Evolutionary conservation across 495 filamentous ascomycete genomes (phyloP).

Genomic region (Parachaetomium inaequale): DNA sequence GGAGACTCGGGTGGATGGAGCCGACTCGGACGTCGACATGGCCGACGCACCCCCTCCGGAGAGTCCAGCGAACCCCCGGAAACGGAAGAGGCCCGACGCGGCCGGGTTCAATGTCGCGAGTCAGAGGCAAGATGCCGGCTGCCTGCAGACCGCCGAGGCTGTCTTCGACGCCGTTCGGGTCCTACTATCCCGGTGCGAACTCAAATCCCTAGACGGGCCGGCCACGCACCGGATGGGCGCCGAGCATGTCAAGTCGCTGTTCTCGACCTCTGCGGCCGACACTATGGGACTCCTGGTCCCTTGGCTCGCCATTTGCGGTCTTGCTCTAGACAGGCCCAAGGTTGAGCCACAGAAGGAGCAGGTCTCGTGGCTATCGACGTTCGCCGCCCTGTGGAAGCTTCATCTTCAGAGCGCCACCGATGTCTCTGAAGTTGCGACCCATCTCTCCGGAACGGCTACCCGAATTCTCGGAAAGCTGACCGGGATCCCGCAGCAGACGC

Average conservation of each 20-base stretch:
- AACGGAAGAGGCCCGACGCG: constrained; percentile 34
- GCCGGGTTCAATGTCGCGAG: constrained; percentile 30
- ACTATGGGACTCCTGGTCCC: constrained; percentile 36
- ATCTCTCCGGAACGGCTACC: constrained; percentile 33
- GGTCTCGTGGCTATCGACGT: constrained; percentile 38
- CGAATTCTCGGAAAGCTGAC: constrained; percentile 37
- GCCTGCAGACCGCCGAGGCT: constrained; percentile 39
- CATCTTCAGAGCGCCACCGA: constrained; percentile 40
- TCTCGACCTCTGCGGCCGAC: constrained; percentile 41
- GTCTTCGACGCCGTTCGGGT: constrained; percentile 37
- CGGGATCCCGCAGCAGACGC: constrained; percentile 19
- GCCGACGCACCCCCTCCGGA: constrained; percentile 17
- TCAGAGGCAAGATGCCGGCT: constrained; percentile 32
- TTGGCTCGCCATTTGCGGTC: constrained; percentile 37
- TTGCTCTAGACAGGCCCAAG: constrained; percentile 27
- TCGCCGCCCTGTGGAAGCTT: constrained; percentile 42
- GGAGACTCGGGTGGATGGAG: background rate
- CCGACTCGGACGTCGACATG: constrained; percentile 32
- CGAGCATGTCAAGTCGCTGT: constrained; percentile 48
- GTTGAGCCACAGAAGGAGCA: constrained; percentile 24
- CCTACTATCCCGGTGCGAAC: constrained; percentile 34
- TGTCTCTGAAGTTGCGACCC: constrained; percentile 38
- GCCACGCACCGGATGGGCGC: constrained; percentile 38
- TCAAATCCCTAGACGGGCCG: constrained; percentile 16
- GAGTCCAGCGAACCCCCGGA: constrained; percentile 27